Evolutionary conservation across 345 rosid genomes (phyloP), one percentile per base, ranked within the genome.

Genomic region (Moringa oleifera): DNA sequence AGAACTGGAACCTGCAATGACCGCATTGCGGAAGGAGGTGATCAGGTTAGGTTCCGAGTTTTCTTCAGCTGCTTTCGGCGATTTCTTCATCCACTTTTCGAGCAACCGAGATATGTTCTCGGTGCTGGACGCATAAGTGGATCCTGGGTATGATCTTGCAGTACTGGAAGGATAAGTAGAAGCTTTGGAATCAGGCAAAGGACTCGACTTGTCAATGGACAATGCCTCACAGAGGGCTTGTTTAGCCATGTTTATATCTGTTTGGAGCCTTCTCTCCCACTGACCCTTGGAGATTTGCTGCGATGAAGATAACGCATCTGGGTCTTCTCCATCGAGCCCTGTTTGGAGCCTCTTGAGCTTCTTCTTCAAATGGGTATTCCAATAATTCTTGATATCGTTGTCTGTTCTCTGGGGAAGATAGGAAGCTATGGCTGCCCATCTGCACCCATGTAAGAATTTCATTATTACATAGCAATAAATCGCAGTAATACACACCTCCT

Each of bases 401-500:
- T 93, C 98, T 25, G 98, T 93, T 66, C 97, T 84, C 67, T 93
- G 94, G 23, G 99, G 96, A 75, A 94, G 96, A 56, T 94, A 90
- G 4, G 99, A 90, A 46, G 99, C 99, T 74, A 94, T 94, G 50
- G 99, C 97, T 52, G 98, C 98, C 98, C 98, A 93, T 79, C 98
- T 93, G 76, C 64, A 71, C 47, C 23, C 31, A 37, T 28, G 3
- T 28, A 28, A 28, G 33, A 28, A 2, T 28, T 28, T 8, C 33
- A 28, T 28, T 28, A 28, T 8, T 28, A 28, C 8, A n/a, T n/a
- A n/a, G n/a, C n/a, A n/a, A n/a, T n/a, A n/a, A n/a, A n/a, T n/a
- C n/a, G n/a, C n/a, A n/a, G n/a, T n/a, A n/a, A n/a, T n/a, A n/a
- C n/a, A n/a, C n/a, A n/a, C n/a, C n/a, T n/a, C n/a, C n/a, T n/a